Base-by-base conservation (phyloP, 208 protist species). In the Crithidia expoeki region DNA sequence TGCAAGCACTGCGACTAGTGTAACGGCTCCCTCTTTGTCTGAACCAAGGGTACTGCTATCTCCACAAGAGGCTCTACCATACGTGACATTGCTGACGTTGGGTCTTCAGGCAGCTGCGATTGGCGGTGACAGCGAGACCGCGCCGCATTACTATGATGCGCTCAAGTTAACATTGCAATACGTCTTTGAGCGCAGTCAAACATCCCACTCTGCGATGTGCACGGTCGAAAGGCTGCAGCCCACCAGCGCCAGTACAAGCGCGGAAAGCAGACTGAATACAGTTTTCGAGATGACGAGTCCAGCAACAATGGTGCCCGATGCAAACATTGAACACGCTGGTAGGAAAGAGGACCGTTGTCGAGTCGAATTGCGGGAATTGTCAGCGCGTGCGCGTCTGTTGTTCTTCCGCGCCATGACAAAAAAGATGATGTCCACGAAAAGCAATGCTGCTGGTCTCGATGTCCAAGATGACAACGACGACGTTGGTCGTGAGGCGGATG, bases 361-460 rank as follows among this genome's bases (percentile, higher is more conserved):
- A 0, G 27, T 52, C 23, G 44, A 70, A 53, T 11, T 89, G 60
- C 58, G 56, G 6, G 67, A 77, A 21, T 33, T 91, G 56, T 62
- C 64, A 1, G 49, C 73, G 5, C 80, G 86, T 16, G 85, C 89
- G 1, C 83, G 86, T 17, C 52, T 78, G 6, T 76, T 85, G 23
- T 94, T 89, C 66, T 78, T 94, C 59, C 83, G 89, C 11, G 85
- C 86, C 12, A 88, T 94, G 89, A 92, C 85, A n/a, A 92, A 93
- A 53, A 89, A 84, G 56, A 74, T 83, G 76, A 72, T 89, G 61
- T 44, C 61, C 12, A 4, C 30, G 3, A 67, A 67, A 40, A 44
- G 49, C 28, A 34, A 7, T 46, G 19, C 1, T 11, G 14, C 40
- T 0, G 57, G 25, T 2, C 1, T 11, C 21, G 10, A 11, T 6